Percentiles rank a stretch among this genome's conserved stretches.
Conservation (phyloP, 805 yeast species). For the Cyberlindnera subsufficiens region DNA sequence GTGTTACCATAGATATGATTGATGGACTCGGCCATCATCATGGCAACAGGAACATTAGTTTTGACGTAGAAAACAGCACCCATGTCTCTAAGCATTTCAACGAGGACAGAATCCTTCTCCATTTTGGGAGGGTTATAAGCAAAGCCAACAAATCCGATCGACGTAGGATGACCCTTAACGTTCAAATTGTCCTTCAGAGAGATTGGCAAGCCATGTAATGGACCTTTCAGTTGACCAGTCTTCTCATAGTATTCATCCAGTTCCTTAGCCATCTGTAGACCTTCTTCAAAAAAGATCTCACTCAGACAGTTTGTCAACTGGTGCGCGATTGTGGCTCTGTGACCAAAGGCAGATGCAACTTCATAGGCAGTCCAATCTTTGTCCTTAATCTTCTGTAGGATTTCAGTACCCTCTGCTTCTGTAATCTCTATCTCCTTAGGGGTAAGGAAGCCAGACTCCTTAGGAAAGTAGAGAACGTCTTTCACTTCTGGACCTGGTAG, state of each 20-base stretch:
- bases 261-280: slow-evolving; percentile 46
- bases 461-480: slow-evolving; percentile 35
- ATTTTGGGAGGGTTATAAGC: slow-evolving; percentile 28
- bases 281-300: slow-evolving; percentile 46
- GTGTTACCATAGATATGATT: slow-evolving; percentile 42
- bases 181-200: slow-evolving; percentile 44
- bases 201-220: slow-evolving; percentile 63
- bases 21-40: slow-evolving; percentile 43
- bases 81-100: slow-evolving; percentile 30
- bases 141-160: slow-evolving; percentile 44
- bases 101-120: slow-evolving; percentile 34
- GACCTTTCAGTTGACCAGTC: slow-evolving; percentile 51
- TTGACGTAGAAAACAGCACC: slow-evolving; percentile 54
- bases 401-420: slow-evolving; percentile 12
- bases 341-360: slow-evolving; percentile 50
- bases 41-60: slow-evolving; percentile 47
- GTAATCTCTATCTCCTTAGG: slow-evolving; percentile 30
- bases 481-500: slow-evolving; percentile 23
- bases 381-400: slow-evolving; percentile 24
- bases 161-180: slow-evolving; percentile 41
- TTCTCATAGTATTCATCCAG: slow-evolving; percentile 44
- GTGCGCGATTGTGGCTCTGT: slow-evolving; percentile 53
- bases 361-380: slow-evolving; percentile 35
- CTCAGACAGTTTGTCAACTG: slow-evolving; percentile 37
- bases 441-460: slow-evolving; percentile 29